Base-by-base conservation (phyloP, 2,329 filamentous ascomycete species). In the Colletotrichum tamarilloi region DNA sequence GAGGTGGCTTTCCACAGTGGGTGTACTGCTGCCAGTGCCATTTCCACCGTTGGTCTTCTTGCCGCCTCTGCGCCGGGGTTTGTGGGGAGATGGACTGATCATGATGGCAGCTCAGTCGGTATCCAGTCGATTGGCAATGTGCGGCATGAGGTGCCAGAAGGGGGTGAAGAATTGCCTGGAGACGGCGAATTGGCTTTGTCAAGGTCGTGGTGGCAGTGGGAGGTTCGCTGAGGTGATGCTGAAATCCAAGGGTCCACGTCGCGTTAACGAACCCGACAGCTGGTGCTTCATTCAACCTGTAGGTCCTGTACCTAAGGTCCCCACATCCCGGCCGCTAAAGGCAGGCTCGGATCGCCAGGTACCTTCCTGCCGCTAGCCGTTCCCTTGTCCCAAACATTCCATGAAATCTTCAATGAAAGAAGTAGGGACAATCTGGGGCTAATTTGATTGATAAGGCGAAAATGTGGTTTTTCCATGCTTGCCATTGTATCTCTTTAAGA, bases 51-150 rank as follows among this genome's bases (percentile, higher is more conserved):
- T 53, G 35, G 66, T 82, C 79, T 88, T 82, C 80, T 88, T 90
- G 81, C 88, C 91, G 73, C 80, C 78, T 83, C 87, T 90, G 80
- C 89, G 89, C 82, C 90, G 84, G 62, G 90, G 86, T 79, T 91
- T 92, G 78, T 90, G 90, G 64, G 89, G 85, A 73, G 88, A 86
- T 75, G 88, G 84, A 76, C 84, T 84, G 77, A 85, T 85, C 87
- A 90, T 90, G 79, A 75, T 85, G 79, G 82, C 80, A 66, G 56
- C 71, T 73, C 60, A 62, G 35, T 71, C 80, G 75, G 35, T 57
- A 7, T 57, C 56, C 11, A 35, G 56, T 66, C 35, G 56, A 26
- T 16, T 69, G 30, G 28, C 46, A 49, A 26, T 53, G 32, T 66
- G 62, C 62, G 28, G 56, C 71, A 71, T 71, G 55, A 64, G 32